Base-by-base conservation (phyloP, 78 protist species). In the Dictyostelium purpureum region DNA sequence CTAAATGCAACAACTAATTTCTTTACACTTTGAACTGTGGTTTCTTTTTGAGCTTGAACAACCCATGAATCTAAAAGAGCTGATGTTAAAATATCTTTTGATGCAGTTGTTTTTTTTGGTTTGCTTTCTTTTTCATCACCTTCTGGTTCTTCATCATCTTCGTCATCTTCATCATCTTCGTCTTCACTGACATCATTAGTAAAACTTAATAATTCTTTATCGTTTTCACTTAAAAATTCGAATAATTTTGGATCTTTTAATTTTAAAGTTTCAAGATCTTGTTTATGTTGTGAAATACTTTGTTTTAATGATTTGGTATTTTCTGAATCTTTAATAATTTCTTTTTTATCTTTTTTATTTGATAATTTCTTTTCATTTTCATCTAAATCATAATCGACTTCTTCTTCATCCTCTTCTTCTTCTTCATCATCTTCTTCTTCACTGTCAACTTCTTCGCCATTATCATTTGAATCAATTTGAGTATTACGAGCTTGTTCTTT, bases 1-100 rank as follows among this genome's bases (percentile, higher is more conserved):
- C 71, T 81, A 93, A 95, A 95, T 45, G 96, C 96, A 14, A 67
- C 18, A 52, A 94, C 47, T 28, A 94, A 31, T 28, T 67, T 75
- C 40, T 78, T 93, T 4, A 85, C 31, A 70, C 26, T 66, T 56
- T 73, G 38, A 16, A 78, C 4, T 28, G 59, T 65, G 6, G 51
- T 33, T 3, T 52, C n/a, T 33, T 65, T 80, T 18, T 90, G 37
- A 16, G 71, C 33, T 35, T 73, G 65, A 1, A 1, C 10, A 42
- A 90, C 6, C 93, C 83, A 77, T 42, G 75, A 35, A 24, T 87
- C 94, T 26, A 94, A 52, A 10, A 79, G 47, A 35, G 70, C 79
- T 57, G 65, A 51, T 38, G 96, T 94, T 18, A 88, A 24, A 19
- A 24, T 42, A 59, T 52, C 95, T 85, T 63, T 63, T 69, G 65